A percentile compares a stretch with the other conserved stretches of the same genome.
phyloP scores from a whole-genome alignment of 139 green algal genomes.

The Chlamydomonas sp. region DNA sequence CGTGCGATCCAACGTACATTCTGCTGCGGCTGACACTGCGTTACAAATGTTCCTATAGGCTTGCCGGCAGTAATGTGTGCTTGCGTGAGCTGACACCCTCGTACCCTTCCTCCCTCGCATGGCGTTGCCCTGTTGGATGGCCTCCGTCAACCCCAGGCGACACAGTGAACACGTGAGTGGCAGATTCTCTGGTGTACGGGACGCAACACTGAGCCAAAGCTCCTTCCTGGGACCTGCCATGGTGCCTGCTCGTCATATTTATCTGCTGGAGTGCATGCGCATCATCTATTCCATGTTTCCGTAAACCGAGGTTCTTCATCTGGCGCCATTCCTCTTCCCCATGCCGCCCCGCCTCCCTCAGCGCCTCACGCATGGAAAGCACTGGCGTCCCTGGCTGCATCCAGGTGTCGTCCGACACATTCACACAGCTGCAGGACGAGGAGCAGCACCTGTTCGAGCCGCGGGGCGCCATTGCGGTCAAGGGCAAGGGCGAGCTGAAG shows the following conservation, averaged over 20 bases:
- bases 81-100: not conserved
- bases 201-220: not conserved
- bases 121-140: not conserved
- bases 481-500: constrained; percentile 39
- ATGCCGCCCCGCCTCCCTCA: not conserved
- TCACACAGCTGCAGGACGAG: not conserved
- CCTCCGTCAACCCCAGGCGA: constrained; percentile 19
- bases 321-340: no score
- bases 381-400: constrained; percentile 22
- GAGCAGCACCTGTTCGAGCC: constrained; percentile 9
- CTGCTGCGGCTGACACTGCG: no score
- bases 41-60: no score
- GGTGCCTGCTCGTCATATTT: not conserved
- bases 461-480: constrained; percentile 11
- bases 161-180: constrained; percentile 44
- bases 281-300: not conserved
- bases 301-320: not conserved
- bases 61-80: not conserved
- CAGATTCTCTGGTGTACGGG: not conserved
- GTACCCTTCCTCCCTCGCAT: not conserved
- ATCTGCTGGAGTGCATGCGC: not conserved
- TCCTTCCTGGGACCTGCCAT: not conserved
- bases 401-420: constrained; percentile 25
- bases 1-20: not conserved
- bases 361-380: constrained; percentile 48